Conservation (phyloP, 129 eudicot species). For the Dittrichia graveolens region DNA sequence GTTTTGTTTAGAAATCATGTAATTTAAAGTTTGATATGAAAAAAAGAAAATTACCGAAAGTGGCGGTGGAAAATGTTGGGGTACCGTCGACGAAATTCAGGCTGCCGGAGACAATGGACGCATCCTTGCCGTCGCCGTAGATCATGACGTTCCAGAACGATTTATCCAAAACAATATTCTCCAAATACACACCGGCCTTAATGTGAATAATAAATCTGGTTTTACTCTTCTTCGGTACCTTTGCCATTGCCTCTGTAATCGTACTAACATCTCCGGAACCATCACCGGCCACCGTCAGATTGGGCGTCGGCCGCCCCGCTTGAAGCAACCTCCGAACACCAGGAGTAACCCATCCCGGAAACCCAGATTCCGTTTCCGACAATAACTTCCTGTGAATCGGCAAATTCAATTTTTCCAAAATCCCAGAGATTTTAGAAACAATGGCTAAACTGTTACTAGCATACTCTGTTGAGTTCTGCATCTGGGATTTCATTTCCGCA, state of each 20-base stretch:
- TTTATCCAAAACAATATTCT: conserved; percentile 62
- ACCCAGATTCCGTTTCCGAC: not conserved
- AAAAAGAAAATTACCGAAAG: conserved; percentile 52
- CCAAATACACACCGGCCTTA: conserved; percentile 65
- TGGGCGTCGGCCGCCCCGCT: conserved; percentile 32
- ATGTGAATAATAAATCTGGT: conserved; percentile 56
- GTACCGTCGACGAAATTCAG: conserved; percentile 59
- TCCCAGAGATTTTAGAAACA: conserved; percentile 54
- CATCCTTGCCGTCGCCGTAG: conserved; percentile 71
- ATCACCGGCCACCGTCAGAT: conserved; percentile 75
- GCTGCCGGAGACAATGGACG: conserved; percentile 57
- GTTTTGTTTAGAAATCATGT: too few species aligned
- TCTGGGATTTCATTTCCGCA: conserved; percentile 7
- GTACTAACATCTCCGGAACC: conserved; percentile 62
- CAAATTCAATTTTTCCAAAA: conserved; percentile 41
- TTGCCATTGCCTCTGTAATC: conserved; percentile 61
- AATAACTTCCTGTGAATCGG: conserved; percentile 64
- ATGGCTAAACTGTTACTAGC: conserved; percentile 86
- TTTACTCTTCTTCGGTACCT: conserved; percentile 54
- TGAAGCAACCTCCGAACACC: conserved; percentile 66
- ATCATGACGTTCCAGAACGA: conserved; percentile 71
- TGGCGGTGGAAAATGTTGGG: conserved; percentile 68
- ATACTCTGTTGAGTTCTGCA: conserved; percentile 60
- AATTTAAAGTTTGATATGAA: not conserved
- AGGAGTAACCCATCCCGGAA: conserved; percentile 64